A percentile compares a stretch with the other conserved stretches of the same genome.
phyloP scores from a whole-genome alignment of 768 basidiomycete species.

The Tylopilus sp. region DNA sequence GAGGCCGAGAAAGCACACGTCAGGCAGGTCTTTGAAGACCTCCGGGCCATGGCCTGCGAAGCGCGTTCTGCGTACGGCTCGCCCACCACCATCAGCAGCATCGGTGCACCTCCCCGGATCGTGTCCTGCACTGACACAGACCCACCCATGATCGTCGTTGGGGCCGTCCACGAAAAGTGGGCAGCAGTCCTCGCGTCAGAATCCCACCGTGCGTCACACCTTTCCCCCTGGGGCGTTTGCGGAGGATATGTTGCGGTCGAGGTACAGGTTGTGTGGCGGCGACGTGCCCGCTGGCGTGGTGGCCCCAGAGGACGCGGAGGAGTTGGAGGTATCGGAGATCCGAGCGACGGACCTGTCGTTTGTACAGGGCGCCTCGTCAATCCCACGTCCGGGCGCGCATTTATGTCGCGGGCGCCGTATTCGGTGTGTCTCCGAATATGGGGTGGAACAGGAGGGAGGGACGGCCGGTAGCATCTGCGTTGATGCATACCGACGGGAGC shows the following conservation, averaged over 20 bases:
- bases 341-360: conserved; percentile 11
- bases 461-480: conserved; percentile 9
- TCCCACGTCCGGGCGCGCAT: conserved; percentile 19
- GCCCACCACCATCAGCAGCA: background rate
- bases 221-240: background rate
- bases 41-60: conserved; percentile 4
- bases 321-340: conserved; percentile 7
- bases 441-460: background rate
- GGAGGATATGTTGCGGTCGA: background rate
- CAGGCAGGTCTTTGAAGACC: conserved; percentile 8
- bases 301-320: background rate
- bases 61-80: conserved; percentile 9
- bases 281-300: background rate
- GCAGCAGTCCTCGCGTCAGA: conserved; percentile 4
- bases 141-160: conserved; percentile 10
- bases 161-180: conserved; percentile 10
- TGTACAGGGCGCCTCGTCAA: conserved; percentile 3
- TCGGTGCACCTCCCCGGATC: background rate
- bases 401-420: conserved; percentile 18
- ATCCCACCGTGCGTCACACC: background rate
- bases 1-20: conserved; percentile 14
- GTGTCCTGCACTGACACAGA: conserved; percentile 3
- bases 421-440: conserved; percentile 22
- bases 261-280: background rate
- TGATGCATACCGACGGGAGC: conserved; percentile 23